These are phyloP conservation scores for Starmerella ratchasimensis DNA, from an alignment of 805 yeast species.

Conservation along the genomic window DNA sequence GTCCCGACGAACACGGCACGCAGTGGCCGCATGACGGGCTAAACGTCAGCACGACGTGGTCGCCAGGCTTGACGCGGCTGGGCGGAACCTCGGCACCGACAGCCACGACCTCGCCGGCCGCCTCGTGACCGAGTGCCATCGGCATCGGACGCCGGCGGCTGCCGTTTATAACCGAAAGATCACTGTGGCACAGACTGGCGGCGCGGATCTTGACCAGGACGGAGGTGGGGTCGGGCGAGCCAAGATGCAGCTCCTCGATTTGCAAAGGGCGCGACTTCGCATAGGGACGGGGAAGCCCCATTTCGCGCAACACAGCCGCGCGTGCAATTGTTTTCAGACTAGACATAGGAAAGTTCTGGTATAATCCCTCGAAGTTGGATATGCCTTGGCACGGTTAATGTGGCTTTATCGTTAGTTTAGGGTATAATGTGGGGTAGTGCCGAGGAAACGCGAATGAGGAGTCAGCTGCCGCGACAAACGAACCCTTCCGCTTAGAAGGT, in stretches of 20 bases:
- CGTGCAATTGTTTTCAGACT: too few relatives aligned
- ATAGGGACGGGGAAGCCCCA: slow-evolving; percentile 16
- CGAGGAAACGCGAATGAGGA: too few relatives aligned
- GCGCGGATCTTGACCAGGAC: slow-evolving; percentile 76
- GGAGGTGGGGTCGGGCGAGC: slow-evolving; percentile 90
- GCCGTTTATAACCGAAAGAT: slow-evolving; percentile 91
- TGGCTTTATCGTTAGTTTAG: too few relatives aligned
- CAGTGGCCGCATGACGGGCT: slow-evolving; percentile 95
- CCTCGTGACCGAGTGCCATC: slow-evolving; percentile 88
- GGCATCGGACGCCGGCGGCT: slow-evolving; percentile 95
- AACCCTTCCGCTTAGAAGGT: too few relatives aligned
- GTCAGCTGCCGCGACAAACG: too few relatives aligned
- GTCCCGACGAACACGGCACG: slow-evolving; percentile 85
- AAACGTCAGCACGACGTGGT: slow-evolving; percentile 82
- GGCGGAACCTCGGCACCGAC: slow-evolving; percentile 76
- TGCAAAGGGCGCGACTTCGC: slow-evolving; percentile 38
- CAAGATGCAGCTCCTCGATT: slow-evolving; percentile 77
- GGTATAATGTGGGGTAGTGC: too few relatives aligned
- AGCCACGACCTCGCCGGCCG: slow-evolving; percentile 91
- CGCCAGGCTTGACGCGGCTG: slow-evolving; percentile 77
- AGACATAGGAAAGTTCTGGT: too few relatives aligned
- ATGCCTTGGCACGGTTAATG: too few relatives aligned
- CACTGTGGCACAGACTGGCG: slow-evolving; percentile 97
- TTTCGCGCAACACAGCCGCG: slow-evolving; percentile 14
- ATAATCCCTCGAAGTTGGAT: too few relatives aligned